Evolutionary conservation across 2,329 filamentous ascomycete genomes (phyloP).

Genomic region (Parafenestella ontariensis): DNA sequence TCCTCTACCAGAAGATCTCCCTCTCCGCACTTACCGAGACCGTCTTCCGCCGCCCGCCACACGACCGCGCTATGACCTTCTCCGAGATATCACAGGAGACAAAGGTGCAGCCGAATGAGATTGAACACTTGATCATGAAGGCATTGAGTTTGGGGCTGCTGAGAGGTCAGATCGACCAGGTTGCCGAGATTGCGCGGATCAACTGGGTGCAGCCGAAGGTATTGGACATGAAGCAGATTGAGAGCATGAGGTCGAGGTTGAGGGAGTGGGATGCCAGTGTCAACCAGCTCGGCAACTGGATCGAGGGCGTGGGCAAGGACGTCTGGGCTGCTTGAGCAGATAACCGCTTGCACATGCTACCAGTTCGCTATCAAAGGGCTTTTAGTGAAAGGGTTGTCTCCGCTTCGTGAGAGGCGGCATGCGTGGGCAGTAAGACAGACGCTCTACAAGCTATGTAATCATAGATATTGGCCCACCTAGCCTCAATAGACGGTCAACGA

Average conservation of each 20-base stretch:
- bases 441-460: constrained; percentile 18
- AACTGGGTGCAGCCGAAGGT: constrained; percentile 99
- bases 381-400: constrained; percentile 1
- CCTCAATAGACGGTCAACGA: constrained; percentile 15
- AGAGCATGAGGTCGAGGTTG: constrained; percentile 84
- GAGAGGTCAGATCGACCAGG: constrained; percentile 93
- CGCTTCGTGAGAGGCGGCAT: constrained; percentile 2
- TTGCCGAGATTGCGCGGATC: constrained; percentile 91
- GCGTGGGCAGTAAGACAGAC: constrained; percentile 10
- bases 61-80: constrained; percentile 95
- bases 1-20: constrained; percentile 97
- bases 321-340: constrained; percentile 79
- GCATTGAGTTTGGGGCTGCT: constrained; percentile 92
- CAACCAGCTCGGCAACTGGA: constrained; percentile 96
- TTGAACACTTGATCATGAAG: constrained; percentile 99
- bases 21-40: constrained; percentile 95
- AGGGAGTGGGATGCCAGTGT: constrained; percentile 97
- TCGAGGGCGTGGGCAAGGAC: constrained; percentile 90
- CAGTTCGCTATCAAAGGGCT: neutral
- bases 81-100: constrained; percentile 87
- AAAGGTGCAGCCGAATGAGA: constrained; percentile 87
- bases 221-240: constrained; percentile 92
- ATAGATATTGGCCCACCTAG: constrained; percentile 21
- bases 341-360: neutral
- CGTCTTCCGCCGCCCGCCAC: constrained; percentile 92